These are phyloP conservation scores for Odontarrhena argentea DNA, from an alignment of 345 rosid species.

Conservation along the genomic window DNA sequence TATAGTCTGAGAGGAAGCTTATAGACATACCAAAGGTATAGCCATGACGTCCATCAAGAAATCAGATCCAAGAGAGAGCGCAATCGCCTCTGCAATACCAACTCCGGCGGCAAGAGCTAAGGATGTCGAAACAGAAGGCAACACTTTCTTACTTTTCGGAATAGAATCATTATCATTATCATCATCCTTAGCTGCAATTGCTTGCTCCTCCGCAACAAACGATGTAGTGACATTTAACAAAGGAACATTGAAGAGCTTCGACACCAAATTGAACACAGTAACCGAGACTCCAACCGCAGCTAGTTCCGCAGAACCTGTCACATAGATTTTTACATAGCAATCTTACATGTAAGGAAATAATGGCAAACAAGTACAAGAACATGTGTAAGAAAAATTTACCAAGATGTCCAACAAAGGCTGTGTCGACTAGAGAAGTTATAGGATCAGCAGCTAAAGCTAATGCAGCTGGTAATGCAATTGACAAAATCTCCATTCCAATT, in stretches of 20 bases:
- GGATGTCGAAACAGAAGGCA: conserved; percentile 82
- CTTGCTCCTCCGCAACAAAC: conserved; percentile 93
- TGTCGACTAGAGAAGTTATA: conserved; percentile 74
- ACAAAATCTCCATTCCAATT: conserved; percentile 67
- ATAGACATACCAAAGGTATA: conserved; percentile 72
- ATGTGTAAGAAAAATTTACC: conserved; percentile 47
- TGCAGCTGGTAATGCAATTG: conserved; percentile 92
- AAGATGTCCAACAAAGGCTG: conserved; percentile 84
- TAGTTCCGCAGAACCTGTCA: conserved; percentile 77
- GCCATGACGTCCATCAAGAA: conserved; percentile 89
- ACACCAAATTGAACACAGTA: conserved; percentile 82
- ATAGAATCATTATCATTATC: conserved; percentile 17
- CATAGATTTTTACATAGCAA: background rate
- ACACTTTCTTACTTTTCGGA: conserved; percentile 48
- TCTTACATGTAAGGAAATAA: background rate
- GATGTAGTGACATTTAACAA: conserved; percentile 87
- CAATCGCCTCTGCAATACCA: conserved; percentile 83
- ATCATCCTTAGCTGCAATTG: conserved; percentile 39
- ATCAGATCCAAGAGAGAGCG: conserved; percentile 72
- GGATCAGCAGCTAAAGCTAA: conserved; percentile 96
- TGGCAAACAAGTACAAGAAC: background rate
- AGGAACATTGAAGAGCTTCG: conserved; percentile 85
- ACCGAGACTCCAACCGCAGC: conserved; percentile 91
- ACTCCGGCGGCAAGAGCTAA: conserved; percentile 76
- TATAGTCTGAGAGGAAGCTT: conserved; percentile 23